Percentiles rank a stretch among this genome's conserved stretches.
These are phyloP conservation scores for Hypoxylon subgilvum DNA, from an alignment of 495 filamentous ascomycete genomes.

Conservation along the genomic window DNA sequence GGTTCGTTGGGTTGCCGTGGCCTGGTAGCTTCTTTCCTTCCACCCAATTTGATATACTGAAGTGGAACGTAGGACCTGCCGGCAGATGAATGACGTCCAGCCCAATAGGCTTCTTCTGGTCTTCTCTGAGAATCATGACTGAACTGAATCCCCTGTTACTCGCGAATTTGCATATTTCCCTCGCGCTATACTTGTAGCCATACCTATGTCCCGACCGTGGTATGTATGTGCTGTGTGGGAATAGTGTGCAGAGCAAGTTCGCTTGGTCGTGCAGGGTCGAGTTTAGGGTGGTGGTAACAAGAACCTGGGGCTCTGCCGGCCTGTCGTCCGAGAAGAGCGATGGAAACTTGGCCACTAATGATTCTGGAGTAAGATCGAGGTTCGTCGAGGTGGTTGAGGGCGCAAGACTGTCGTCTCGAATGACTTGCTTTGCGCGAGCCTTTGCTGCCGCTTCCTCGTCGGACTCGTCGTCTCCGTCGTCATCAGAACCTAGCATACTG, in stretches of 20 bases:
- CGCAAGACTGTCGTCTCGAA: conserved; percentile 50
- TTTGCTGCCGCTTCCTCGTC: conserved; percentile 50
- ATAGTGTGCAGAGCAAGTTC: conserved; percentile 73
- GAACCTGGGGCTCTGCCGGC: conserved; percentile 71
- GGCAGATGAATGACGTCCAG: conserved; percentile 85
- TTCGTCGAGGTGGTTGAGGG: conserved; percentile 72
- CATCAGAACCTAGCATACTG: conserved; percentile 72
- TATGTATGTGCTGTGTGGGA: conserved; percentile 88
- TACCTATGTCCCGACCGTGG: conserved; percentile 79
- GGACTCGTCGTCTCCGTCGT: conserved; percentile 54
- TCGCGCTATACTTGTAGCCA: conserved; percentile 83
- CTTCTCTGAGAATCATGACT: conserved; percentile 81
- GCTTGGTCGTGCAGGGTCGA: conserved; percentile 85
- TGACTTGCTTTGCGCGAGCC: conserved; percentile 57
- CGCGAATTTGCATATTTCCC: conserved; percentile 88
- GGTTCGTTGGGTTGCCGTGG: conserved; percentile 85
- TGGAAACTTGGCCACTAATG: conserved; percentile 76
- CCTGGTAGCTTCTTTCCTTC: conserved; percentile 83
- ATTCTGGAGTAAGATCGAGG: conserved; percentile 71
- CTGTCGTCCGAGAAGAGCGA: conserved; percentile 74
- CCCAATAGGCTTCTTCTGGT: conserved; percentile 77
- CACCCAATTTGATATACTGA: conserved; percentile 76
- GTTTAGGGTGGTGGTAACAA: conserved; percentile 87
- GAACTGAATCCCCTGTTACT: conserved; percentile 78
- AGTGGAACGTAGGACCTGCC: conserved; percentile 84